Conservation (phyloP, 2,329 filamentous ascomycete species). For the Exophiala sp. region DNA sequence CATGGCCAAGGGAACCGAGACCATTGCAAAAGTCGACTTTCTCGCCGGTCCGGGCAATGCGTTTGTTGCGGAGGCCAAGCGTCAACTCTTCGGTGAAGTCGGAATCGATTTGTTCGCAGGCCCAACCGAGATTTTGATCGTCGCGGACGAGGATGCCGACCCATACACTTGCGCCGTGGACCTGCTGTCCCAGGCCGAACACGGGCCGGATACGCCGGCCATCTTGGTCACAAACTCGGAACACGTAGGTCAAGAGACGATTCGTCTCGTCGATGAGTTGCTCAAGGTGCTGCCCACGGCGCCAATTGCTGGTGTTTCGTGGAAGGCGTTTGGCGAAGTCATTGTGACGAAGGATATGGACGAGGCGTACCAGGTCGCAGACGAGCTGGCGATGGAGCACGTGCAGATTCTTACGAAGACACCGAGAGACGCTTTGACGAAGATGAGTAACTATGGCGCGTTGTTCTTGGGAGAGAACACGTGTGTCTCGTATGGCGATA, state of each 20-base stretch:
- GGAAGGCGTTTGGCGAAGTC: slow-evolving; percentile 48
- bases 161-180: slow-evolving; percentile 47
- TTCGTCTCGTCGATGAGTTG: slow-evolving; percentile 37
- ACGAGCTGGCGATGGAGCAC: slow-evolving; percentile 50
- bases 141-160: slow-evolving; percentile 48
- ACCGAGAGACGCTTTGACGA: slow-evolving; percentile 48
- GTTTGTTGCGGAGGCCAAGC: slow-evolving; percentile 55
- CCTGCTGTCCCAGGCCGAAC: slow-evolving; percentile 50
- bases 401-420: slow-evolving; percentile 50
- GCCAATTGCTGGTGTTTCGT: slow-evolving; percentile 43
- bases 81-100: slow-evolving; percentile 52
- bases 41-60: slow-evolving; percentile 54
- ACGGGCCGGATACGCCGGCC: slow-evolving; percentile 52
- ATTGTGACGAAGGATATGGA: slow-evolving; percentile 42
- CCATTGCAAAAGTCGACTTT: slow-evolving; percentile 50
- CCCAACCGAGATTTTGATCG: slow-evolving; percentile 52
- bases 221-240: slow-evolving; percentile 49
- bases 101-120: slow-evolving; percentile 55
- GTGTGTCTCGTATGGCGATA: slow-evolving; percentile 54
- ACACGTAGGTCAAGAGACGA: slow-evolving; percentile 38
- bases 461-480: slow-evolving; percentile 52
- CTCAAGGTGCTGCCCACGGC: slow-evolving; percentile 44
- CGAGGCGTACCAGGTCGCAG: slow-evolving; percentile 45
- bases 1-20: slow-evolving; percentile 52
- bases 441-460: slow-evolving; percentile 52